These are phyloP conservation scores for Euphorbia tirucalli DNA, from an alignment of 345 rosid species.

Conservation along the genomic window DNA sequence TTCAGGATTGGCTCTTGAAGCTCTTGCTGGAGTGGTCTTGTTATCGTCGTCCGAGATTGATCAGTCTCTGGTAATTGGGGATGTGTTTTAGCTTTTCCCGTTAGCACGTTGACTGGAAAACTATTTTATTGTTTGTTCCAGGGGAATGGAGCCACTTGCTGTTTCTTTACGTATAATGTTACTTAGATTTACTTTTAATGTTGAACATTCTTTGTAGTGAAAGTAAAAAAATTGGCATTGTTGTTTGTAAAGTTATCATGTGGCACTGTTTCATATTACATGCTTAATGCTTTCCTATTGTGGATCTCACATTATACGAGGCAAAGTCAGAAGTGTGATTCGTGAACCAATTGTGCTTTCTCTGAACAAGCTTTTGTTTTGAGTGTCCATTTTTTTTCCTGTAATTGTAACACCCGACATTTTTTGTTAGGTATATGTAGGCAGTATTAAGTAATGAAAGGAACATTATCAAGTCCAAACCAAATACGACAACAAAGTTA, in stretches of 20 bases:
- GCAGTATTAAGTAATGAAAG: no score
- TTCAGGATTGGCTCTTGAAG: slow-evolving; percentile 84
- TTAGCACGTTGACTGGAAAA: neutral
- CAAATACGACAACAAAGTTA: no score
- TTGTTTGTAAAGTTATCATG: neutral
- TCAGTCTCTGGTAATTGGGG: slow-evolving; percentile 67
- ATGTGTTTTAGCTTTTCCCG: neutral
- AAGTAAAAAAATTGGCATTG: neutral
- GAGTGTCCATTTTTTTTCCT: no score
- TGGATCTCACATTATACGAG: neutral
- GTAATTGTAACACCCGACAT: no score
- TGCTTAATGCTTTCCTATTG: neutral
- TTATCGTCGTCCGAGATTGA: slow-evolving; percentile 73
- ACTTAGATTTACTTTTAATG: neutral
- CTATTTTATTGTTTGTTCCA: neutral
- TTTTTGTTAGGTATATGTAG: no score
- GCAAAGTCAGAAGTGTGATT: neutral
- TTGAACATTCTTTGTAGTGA: neutral
- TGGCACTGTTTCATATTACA: neutral
- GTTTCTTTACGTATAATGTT: neutral
- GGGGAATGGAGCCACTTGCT: neutral
- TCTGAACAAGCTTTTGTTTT: neutral
- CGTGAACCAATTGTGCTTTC: neutral
- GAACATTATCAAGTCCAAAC: no score
- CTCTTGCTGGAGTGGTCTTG: slow-evolving; percentile 81